Evolutionary conservation across 441 rosid species (phyloP).

Genomic region (Manihot esculenta): DNA sequence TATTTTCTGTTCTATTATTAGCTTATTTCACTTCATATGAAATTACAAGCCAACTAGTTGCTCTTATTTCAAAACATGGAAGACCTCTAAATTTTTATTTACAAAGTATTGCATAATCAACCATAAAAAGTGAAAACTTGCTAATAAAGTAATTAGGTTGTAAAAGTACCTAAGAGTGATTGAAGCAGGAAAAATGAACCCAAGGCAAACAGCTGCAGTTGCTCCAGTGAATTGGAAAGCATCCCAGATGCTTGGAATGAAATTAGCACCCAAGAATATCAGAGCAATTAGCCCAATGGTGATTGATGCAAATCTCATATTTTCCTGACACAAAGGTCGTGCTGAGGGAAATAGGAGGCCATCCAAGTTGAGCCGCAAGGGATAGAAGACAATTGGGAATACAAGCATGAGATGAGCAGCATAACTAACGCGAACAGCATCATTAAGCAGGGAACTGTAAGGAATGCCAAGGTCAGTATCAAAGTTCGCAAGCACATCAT

Average conservation of each 20-base stretch:
- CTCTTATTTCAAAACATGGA: not conserved
- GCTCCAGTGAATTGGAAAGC: constrained; percentile 98
- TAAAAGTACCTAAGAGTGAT: constrained; percentile 68
- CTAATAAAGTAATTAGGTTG: not conserved
- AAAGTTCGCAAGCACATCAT: constrained; percentile 95
- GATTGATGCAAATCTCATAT: constrained; percentile 61
- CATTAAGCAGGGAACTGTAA: constrained; percentile 66
- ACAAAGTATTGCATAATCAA: not conserved
- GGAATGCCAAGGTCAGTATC: constrained; percentile 89
- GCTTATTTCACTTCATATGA: not conserved
- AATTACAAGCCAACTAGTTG: constrained; percentile 3
- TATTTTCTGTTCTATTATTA: not conserved
- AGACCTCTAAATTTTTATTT: not conserved
- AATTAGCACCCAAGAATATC: constrained; percentile 84
- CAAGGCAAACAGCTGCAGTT: constrained; percentile 94
- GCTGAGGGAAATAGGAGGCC: constrained; percentile 85
- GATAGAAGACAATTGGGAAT: constrained; percentile 88
- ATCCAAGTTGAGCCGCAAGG: constrained; percentile 81
- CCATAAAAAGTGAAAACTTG: not conserved
- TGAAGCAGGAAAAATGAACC: constrained; percentile 93
- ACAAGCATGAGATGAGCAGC: constrained; percentile 96
- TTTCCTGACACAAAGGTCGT: constrained; percentile 53
- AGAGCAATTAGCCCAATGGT: constrained; percentile 59
- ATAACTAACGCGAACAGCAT: constrained; percentile 90
- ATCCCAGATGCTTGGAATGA: constrained; percentile 97